These are phyloP conservation scores for Candida peoriensis DNA, from an alignment of 805 yeast species.

Conservation along the genomic window DNA sequence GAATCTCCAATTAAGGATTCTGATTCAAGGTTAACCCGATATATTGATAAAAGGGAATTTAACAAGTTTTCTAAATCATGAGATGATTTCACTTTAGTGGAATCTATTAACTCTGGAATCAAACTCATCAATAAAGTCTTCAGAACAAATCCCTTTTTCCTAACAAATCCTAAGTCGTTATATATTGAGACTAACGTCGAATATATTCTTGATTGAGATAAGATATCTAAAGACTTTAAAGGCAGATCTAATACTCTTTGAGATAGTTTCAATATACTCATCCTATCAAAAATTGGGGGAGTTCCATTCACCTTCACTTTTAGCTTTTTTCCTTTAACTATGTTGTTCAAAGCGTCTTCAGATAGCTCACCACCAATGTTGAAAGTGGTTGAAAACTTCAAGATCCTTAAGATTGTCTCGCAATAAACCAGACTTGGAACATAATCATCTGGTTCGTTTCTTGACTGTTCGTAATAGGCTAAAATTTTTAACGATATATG, in stretches of 20 bases:
- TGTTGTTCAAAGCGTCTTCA: slow-evolving; percentile 33
- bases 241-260: slow-evolving; percentile 41
- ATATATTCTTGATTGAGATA: slow-evolving; percentile 58
- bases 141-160: slow-evolving; percentile 69
- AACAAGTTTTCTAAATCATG: slow-evolving; percentile 38
- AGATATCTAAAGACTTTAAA: slow-evolving; percentile 38
- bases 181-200: slow-evolving; percentile 63
- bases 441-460: slow-evolving; percentile 58
- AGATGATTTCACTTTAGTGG: slow-evolving; percentile 2
- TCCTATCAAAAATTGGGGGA: slow-evolving; percentile 23
- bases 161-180: slow-evolving; percentile 48
- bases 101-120: slow-evolving; percentile 31
- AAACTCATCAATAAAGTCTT: slow-evolving; percentile 57
- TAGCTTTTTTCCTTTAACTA: slow-evolving; percentile 37
- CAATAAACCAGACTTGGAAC: slow-evolving; percentile 79
- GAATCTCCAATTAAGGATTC: slow-evolving; percentile 27
- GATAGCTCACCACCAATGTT: slow-evolving; percentile 46
- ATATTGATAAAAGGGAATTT: slow-evolving; percentile 43
- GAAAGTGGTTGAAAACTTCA: slow-evolving; percentile 53
- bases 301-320: neutral
- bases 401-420: slow-evolving; percentile 61
- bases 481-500: slow-evolving; percentile 35
- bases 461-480: slow-evolving; percentile 45
- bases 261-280: slow-evolving; percentile 46
- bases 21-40: slow-evolving; percentile 43